Base-by-base conservation (phyloP, 352 stramenopile genomes). In the Poterioochromonas sp. region DNA sequence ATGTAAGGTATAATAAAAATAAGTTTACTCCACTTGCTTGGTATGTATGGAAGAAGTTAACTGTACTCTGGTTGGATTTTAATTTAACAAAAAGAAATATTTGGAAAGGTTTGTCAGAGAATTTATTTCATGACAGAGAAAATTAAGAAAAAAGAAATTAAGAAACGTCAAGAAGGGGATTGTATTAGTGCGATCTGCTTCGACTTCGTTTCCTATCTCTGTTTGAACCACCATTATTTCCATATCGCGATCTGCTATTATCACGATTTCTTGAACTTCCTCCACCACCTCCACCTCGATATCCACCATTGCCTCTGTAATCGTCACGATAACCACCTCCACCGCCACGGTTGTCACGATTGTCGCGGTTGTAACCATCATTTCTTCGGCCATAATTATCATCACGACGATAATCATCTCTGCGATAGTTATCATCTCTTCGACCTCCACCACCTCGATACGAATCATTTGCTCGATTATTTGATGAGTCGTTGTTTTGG, bases 261-360 rank as follows among this genome's bases (percentile, higher is more conserved):
- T 53, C 70, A 65, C 34, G 5, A 51, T 54, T 26, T 29, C 43
- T 26, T 5, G 40, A 8, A 29, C 11, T 37, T 29, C 37, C 29
- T 8, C 70, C 22, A 68, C 64, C 65, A 35, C 58, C 26, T 49
- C 8, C 26, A 53, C 12, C 15, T 32, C 32, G 51, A 49, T 34
- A 11, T 60, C 2, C 12, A 8, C 2, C 12, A 73, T 8, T 8
- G 5, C 40, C 11, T 77, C 70, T 8, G 2, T 32, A 47, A 76
- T 26, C 26, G 40, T 73, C 62, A 15, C 68, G 32, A 22, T 22
- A 8, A 73, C 39, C 62, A 35, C 26, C 8, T 76, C 68, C 8
- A 76, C 68, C 64, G 37, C 76, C 68, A 43, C 64, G 29, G 44
- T 74, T 39, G 20, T 73, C 29, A 60, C 76, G 35, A 51, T 71